These are phyloP conservation scores for Leptographium lundbergii DNA, from an alignment of 2,329 filamentous ascomycete species.

Conservation along the genomic window DNA sequence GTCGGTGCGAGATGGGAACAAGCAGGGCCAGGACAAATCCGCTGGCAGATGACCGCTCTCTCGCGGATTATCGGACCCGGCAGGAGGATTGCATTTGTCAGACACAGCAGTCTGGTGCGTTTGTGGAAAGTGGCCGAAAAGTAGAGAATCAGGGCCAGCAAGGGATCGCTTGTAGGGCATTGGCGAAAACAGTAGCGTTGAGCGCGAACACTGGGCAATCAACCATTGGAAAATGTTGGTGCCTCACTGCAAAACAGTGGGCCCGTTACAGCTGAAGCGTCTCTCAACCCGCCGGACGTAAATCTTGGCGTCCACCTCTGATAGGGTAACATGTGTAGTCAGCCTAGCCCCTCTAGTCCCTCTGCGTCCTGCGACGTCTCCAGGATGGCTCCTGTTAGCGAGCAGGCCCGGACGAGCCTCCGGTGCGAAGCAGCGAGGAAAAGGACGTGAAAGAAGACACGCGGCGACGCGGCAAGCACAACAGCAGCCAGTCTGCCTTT, in stretches of 20 bases:
- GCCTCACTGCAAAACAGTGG: not conserved
- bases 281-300: not conserved
- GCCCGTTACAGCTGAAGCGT: not conserved
- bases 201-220: not conserved
- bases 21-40: not conserved
- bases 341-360: not conserved
- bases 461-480: not conserved
- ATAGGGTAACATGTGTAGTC: not conserved
- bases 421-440: not conserved
- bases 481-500: not conserved
- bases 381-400: not conserved
- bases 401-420: not conserved
- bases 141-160: not conserved
- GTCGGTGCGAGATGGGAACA: not conserved
- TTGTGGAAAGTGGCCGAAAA: not conserved
- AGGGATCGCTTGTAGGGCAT: not conserved
- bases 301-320: not conserved
- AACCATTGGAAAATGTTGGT: not conserved
- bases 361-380: not conserved
- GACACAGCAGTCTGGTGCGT: not conserved
- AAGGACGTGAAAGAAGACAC: not conserved
- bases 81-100: not conserved
- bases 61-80: not conserved
- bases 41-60: not conserved
- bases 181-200: not conserved